Conservation (phyloP, 1,284 basidiomycete genomes). For the Melanopsichium pennsylvanicum region DNA sequence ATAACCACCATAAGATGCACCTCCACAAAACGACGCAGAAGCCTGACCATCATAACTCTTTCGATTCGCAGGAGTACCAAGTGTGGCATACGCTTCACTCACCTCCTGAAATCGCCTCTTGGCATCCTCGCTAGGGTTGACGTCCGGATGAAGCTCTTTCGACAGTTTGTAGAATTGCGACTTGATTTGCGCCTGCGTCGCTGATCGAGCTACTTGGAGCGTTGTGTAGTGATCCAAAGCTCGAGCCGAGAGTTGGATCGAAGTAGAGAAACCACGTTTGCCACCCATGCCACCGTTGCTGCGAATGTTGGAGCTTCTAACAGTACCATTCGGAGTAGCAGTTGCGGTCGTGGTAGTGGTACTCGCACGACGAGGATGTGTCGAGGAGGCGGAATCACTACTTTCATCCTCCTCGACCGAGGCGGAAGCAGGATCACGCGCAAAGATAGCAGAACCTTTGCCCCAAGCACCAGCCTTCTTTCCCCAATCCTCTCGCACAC, state of each 20-base stretch:
- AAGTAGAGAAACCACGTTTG: constrained; percentile 11
- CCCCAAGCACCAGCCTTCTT: constrained; percentile 69
- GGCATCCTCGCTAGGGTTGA: constrained; percentile 57
- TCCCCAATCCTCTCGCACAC: constrained; percentile 71
- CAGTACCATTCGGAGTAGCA: background rate
- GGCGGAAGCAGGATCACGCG: constrained; percentile 66
- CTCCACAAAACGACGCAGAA: background rate
- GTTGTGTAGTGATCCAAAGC: constrained; percentile 41
- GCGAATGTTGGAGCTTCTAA: background rate
- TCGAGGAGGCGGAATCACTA: too few species aligned
- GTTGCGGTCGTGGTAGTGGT: background rate
- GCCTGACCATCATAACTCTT: constrained; percentile 19
- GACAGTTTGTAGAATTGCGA: constrained; percentile 64
- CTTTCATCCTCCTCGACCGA: too few species aligned
- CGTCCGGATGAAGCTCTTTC: constrained; percentile 63
- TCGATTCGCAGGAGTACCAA: constrained; percentile 34
- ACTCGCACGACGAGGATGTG: too few species aligned
- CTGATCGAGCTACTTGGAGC: constrained; percentile 39
- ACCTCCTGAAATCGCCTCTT: constrained; percentile 62
- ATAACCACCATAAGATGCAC: background rate
- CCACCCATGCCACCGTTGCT: background rate
- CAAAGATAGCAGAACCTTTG: constrained; percentile 66
- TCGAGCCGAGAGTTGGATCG: background rate
- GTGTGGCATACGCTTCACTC: constrained; percentile 59
- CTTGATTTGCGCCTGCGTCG: constrained; percentile 63